A percentile compares a stretch with the other conserved stretches of the same genome.
Evolutionary conservation across 2,329 filamentous ascomycete species (phyloP).

Genomic region (Cladophialophora immunda): DNA sequence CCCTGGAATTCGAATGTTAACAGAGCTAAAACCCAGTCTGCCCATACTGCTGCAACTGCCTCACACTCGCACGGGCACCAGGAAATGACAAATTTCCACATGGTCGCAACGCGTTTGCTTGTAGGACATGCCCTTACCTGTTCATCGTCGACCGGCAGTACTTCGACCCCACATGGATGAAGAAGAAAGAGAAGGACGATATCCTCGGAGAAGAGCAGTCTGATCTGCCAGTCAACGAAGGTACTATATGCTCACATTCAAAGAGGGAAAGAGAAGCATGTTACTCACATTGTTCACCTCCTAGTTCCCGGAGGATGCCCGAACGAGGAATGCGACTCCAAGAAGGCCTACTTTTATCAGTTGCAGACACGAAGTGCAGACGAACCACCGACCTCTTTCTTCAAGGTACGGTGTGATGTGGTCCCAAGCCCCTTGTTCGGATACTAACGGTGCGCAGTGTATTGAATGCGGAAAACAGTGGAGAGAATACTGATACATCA

Average conservation of each 20-base stretch:
- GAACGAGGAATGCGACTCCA: constrained; percentile 79
- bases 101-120: constrained; percentile 83
- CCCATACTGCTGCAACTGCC: constrained; percentile 59
- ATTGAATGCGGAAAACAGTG: constrained; percentile 56
- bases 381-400: constrained; percentile 98
- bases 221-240: constrained; percentile 40
- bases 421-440: neutral
- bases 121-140: constrained; percentile 93
- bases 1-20: neutral
- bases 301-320: constrained; percentile 65
- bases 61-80: constrained; percentile 55
- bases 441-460: constrained; percentile 47
- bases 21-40: constrained; percentile 49
- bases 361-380: constrained; percentile 97
- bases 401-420: constrained; percentile 67
- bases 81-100: constrained; percentile 49
- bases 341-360: constrained; percentile 92
- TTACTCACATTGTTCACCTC: constrained; percentile 6
- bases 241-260: constrained; percentile 19
- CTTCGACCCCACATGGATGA: constrained; percentile 81
- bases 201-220: constrained; percentile 71
- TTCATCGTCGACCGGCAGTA: constrained; percentile 80
- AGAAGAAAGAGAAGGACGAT: constrained; percentile 86
- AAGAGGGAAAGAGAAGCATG: neutral
- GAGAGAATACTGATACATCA: constrained; percentile 56